Evolutionary conservation across 2,329 filamentous ascomycete genomes (phyloP).

Genomic region (Cephalotrichum gorgonifer): DNA sequence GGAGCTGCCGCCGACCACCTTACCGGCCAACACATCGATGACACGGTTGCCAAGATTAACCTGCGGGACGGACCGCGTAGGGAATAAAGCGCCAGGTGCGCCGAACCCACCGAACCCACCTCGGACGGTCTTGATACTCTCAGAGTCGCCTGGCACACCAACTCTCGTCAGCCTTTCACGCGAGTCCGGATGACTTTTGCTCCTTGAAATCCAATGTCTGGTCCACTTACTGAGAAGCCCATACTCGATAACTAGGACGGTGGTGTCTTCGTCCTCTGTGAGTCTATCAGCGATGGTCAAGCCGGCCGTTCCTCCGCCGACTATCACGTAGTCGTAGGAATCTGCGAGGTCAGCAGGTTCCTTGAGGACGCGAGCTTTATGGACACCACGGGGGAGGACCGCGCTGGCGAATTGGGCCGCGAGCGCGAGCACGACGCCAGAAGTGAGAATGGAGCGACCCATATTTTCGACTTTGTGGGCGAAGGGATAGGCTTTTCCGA

Average conservation of each 20-base stretch:
- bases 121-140: constrained; percentile 3
- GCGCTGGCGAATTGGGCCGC: not conserved
- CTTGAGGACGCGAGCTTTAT: constrained; percentile 1
- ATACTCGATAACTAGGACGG: constrained; percentile 11
- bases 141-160: constrained; percentile 2
- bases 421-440: constrained; percentile 1
- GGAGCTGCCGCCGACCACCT: constrained; percentile 23
- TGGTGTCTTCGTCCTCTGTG: constrained; percentile 10
- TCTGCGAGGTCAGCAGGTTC: not conserved
- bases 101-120: constrained; percentile 6
- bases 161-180: not conserved
- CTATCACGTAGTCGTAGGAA: constrained; percentile 13
- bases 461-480: not conserved
- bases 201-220: not conserved
- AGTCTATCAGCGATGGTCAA: constrained; percentile 11
- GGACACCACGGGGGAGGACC: not conserved
- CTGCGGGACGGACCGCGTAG: constrained; percentile 9
- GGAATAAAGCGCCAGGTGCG: constrained; percentile 5
- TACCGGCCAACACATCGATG: constrained; percentile 5
- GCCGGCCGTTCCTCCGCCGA: constrained; percentile 12
- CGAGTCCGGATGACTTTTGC: not conserved
- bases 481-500: not conserved
- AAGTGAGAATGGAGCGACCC: not conserved
- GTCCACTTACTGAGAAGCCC: constrained; percentile 6
- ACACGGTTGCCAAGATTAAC: constrained; percentile 8